These are phyloP conservation scores for Telopea speciosissima DNA, from an alignment of 177 flowering plant species.

Conservation along the genomic window DNA sequence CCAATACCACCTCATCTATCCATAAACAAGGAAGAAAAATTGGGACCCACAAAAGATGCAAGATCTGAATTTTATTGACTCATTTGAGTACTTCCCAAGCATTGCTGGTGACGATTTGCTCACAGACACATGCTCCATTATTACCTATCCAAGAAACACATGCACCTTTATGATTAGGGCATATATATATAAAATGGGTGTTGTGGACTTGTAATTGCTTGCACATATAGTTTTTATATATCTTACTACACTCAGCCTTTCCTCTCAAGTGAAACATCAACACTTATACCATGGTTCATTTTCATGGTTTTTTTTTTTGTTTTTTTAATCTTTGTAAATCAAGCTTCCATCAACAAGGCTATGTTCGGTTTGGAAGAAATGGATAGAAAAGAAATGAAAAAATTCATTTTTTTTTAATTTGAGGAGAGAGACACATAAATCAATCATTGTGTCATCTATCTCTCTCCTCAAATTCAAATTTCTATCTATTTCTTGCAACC, in stretches of 20 bases:
- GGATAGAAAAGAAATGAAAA: too few relatives aligned
- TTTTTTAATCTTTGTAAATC: too few relatives aligned
- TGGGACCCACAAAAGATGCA: constrained; percentile 7
- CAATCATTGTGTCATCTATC: too few relatives aligned
- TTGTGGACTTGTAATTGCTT: constrained; percentile 26
- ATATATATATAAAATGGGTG: constrained; percentile 3
- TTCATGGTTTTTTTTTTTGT: too few relatives aligned
- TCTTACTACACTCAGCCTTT: not conserved
- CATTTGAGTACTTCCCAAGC: constrained; percentile 39
- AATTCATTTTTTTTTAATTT: too few relatives aligned
- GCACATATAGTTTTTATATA: constrained; percentile 16
- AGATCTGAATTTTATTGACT: constrained; percentile 10
- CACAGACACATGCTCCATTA: constrained; percentile 43
- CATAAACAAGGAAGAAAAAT: constrained; percentile 6
- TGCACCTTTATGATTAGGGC: constrained; percentile 28
- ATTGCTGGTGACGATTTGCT: constrained; percentile 34
- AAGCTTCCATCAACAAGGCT: too few relatives aligned
- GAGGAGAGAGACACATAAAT: too few relatives aligned
- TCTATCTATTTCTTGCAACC: too few relatives aligned
- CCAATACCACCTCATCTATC: constrained; percentile 8
- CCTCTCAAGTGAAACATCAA: not conserved
- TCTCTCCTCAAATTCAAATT: too few relatives aligned
- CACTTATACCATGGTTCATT: not conserved
- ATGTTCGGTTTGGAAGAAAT: too few relatives aligned
- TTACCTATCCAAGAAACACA: constrained; percentile 26